Evolutionary conservation across 75 land plant genomes (phyloP).

Genomic region (Gnetum montanum): DNA sequence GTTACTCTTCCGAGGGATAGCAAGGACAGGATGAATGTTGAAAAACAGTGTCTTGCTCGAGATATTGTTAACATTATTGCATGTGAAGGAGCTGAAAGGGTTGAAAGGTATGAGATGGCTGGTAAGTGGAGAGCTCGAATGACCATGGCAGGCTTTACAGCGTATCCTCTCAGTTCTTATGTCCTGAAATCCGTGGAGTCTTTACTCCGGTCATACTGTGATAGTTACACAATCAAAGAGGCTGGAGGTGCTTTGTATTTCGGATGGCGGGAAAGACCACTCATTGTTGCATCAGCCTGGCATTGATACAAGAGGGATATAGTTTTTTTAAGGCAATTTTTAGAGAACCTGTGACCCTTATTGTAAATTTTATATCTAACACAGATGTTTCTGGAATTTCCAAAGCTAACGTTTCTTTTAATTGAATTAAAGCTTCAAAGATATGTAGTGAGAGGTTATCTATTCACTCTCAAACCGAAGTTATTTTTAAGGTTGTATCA

Average conservation of each 20-base stretch:
- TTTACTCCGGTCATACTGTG: slow-evolving; percentile 50
- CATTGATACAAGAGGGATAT: slow-evolving; percentile 16
- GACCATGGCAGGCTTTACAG: slow-evolving; percentile 86
- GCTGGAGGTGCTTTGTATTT: slow-evolving; percentile 70
- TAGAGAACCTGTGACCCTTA: too few species aligned
- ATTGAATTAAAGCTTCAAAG: too few species aligned
- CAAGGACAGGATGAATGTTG: slow-evolving; percentile 81
- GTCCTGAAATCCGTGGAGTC: slow-evolving; percentile 38
- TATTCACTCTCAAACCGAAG: too few species aligned
- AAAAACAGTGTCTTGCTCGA: slow-evolving; percentile 88
- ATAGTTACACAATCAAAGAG: slow-evolving; percentile 63
- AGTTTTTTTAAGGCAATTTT: too few species aligned
- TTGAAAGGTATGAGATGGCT: slow-evolving; percentile 82
- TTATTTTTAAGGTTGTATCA: too few species aligned
- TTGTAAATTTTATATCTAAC: too few species aligned
- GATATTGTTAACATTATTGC: slow-evolving; percentile 91
- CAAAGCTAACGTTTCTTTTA: too few species aligned
- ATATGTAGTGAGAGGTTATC: too few species aligned
- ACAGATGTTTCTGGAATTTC: too few species aligned
- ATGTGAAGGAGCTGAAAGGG: slow-evolving; percentile 83
- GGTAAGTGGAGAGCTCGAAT: slow-evolving; percentile 95
- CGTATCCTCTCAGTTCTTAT: slow-evolving; percentile 47
- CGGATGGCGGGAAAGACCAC: slow-evolving; percentile 76
- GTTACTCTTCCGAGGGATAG: slow-evolving; percentile 77
- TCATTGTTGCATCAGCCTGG: slow-evolving; percentile 90